Percentiles rank a stretch among this genome's conserved stretches.
Evolutionary conservation across 2,329 filamentous ascomycete genomes (phyloP).

Genomic region (Alternaria metachromatica): DNA sequence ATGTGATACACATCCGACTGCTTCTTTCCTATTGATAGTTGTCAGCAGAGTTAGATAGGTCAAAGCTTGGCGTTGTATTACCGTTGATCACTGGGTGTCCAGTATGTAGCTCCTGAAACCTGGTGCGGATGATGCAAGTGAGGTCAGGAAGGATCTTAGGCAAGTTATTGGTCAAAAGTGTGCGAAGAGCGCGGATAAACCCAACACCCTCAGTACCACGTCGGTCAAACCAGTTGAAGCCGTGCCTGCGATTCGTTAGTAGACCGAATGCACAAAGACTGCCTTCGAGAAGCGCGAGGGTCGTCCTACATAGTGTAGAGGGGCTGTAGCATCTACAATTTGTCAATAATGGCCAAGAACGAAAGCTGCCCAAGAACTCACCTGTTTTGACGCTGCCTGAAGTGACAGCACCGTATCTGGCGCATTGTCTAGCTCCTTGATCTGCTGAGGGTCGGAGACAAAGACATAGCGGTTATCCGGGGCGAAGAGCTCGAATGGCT

Average conservation of each 20-base stretch:
- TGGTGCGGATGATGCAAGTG: conserved; percentile 13
- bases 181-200: conserved; percentile 27
- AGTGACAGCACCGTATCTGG: conserved; percentile 22
- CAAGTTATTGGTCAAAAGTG: conserved; percentile 29
- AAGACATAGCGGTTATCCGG: conserved; percentile 23
- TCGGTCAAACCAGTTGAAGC: conserved; percentile 41
- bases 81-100: conserved; percentile 6
- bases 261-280: not conserved
- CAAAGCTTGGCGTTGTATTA: not conserved
- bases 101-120: conserved; percentile 16
- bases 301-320: conserved; percentile 18
- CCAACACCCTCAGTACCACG: conserved; percentile 36
- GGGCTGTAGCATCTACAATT: conserved; percentile 16
- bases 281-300: not conserved
- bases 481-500: conserved; percentile 21
- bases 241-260: conserved; percentile 29
- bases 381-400: conserved; percentile 24
- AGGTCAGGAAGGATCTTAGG: conserved; percentile 22
- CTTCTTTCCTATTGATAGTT: conserved; percentile 2
- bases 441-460: conserved; percentile 20
- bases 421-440: conserved; percentile 24
- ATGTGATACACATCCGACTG: conserved; percentile 18
- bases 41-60: not conserved
- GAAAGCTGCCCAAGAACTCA: not conserved
- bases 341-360: not conserved